Conservation (phyloP, 306 rosid species). For the Oemleria cerasiformis region DNA sequence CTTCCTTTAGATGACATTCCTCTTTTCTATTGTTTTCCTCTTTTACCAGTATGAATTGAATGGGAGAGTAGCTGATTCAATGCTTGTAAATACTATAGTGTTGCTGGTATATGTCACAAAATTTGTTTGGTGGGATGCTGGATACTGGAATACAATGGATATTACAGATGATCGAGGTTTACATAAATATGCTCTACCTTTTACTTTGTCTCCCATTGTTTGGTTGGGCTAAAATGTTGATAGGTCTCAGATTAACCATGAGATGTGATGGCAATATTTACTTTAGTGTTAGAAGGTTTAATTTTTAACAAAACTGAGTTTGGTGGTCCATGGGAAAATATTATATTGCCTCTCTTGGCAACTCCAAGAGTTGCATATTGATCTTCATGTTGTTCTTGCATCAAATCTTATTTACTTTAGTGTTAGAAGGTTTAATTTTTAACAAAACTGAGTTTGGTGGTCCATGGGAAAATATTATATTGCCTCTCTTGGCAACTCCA, state of each 20-base stretch:
- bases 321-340: neutral
- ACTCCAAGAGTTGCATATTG: neutral
- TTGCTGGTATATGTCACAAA: slow-evolving; percentile 37
- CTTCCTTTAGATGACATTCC: no score
- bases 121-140: slow-evolving; percentile 99
- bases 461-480: neutral
- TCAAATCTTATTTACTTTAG: no score
- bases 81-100: no score
- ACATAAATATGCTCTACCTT: slow-evolving; percentile 19
- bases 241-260: slow-evolving; percentile 6
- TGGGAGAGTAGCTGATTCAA: no score
- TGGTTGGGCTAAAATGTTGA: slow-evolving; percentile 9
- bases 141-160: slow-evolving; percentile 99
- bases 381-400: neutral
- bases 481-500: neutral
- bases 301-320: neutral
- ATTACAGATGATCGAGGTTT: slow-evolving; percentile 97
- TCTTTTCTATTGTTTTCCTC: no score
- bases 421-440: neutral
- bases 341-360: neutral
- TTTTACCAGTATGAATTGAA: no score
- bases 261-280: neutral
- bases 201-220: slow-evolving; percentile 15
- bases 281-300: neutral
- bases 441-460: neutral